Evolutionary conservation across 129 eudicot genomes (phyloP).

Genomic region (Saussurea involucrata): DNA sequence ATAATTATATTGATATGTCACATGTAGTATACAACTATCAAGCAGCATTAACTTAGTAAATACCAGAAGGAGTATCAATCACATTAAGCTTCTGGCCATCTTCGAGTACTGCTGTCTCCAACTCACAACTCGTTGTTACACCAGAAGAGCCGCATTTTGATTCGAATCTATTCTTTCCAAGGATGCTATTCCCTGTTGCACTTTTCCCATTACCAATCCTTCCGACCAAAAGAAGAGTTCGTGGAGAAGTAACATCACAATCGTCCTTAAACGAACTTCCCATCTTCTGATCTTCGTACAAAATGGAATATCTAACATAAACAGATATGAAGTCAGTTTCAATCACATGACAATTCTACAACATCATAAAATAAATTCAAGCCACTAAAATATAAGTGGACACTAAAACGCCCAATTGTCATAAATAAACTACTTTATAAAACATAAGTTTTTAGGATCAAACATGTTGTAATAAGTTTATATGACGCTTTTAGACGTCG

Average conservation of each 20-base stretch:
- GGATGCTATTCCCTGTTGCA: conserved; percentile 78
- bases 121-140: conserved; percentile 57
- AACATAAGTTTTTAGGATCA: too few species aligned
- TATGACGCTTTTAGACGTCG: too few species aligned
- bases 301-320: not conserved
- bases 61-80: conserved; percentile 57
- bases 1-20: too few species aligned
- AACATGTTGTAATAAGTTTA: too few species aligned
- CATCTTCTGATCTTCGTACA: not conserved
- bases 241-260: not conserved
- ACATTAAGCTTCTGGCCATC: conserved; percentile 63
- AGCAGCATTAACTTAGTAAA: not conserved
- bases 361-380: too few species aligned
- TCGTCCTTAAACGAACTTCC: not conserved
- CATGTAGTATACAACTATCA: too few species aligned
- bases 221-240: conserved; percentile 68
- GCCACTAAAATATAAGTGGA: too few species aligned
- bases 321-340: not conserved
- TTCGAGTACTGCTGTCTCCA: conserved; percentile 27
- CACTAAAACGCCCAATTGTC: too few species aligned
- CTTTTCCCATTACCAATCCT: conserved; percentile 80
- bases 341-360: not conserved
- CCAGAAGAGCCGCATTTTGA: conserved; percentile 50
- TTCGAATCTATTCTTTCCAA: conserved; percentile 39
- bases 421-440: too few species aligned